Evolutionary conservation across 2,329 filamentous ascomycete genomes (phyloP).

Genomic region (Chrysoporthe cubensis): DNA sequence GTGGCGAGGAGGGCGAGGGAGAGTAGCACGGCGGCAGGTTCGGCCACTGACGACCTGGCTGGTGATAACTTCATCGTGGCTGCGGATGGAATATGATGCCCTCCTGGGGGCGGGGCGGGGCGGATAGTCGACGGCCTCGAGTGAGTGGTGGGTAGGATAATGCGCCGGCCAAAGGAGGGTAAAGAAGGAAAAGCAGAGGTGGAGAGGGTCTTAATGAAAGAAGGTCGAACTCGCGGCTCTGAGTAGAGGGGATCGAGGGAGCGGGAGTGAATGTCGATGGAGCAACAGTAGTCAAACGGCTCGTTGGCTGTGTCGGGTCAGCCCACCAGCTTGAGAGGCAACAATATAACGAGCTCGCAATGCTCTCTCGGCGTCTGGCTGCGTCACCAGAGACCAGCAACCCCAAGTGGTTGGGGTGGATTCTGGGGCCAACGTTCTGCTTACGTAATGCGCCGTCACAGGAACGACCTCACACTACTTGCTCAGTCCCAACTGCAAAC

Average conservation of each 20-base stretch:
- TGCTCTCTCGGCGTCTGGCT: neutral
- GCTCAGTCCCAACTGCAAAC: no score
- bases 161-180: neutral
- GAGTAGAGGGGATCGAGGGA: neutral
- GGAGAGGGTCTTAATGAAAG: neutral
- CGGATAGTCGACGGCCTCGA: neutral
- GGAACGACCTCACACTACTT: neutral
- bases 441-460: neutral
- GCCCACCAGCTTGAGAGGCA: neutral
- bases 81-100: neutral
- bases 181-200: neutral
- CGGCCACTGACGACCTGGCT: conserved; percentile 36
- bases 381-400: neutral
- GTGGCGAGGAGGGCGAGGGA: conserved; percentile 39
- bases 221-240: neutral
- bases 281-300: neutral
- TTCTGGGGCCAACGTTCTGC: neutral
- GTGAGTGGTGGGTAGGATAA: neutral
- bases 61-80: conserved; percentile 45
- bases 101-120: neutral
- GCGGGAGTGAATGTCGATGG: neutral
- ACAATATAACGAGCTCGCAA: neutral
- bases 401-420: neutral
- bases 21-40: conserved; percentile 43
- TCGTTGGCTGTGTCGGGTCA: neutral